Conservation (phyloP, 2,329 filamentous ascomycete genomes). For the Neopestalotiopsis rosae region DNA sequence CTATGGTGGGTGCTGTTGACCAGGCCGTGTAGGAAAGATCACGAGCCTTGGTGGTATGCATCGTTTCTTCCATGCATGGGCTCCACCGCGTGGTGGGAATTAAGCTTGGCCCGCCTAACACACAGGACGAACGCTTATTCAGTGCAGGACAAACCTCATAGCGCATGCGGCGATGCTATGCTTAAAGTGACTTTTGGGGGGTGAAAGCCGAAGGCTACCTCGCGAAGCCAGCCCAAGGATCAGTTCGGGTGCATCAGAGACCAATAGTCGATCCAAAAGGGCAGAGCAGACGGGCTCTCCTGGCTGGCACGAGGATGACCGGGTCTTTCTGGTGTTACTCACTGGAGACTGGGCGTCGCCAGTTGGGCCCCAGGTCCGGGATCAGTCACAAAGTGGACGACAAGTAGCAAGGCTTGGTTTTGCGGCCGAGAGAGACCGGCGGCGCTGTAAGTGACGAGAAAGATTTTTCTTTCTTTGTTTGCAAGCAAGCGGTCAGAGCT, state of each 20-base stretch:
- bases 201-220: constrained; percentile 8
- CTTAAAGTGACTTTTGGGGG: neutral
- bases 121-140: constrained; percentile 15
- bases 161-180: constrained; percentile 12
- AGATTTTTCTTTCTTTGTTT: neutral
- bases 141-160: neutral
- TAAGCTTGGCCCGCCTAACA: constrained; percentile 10
- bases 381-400: neutral
- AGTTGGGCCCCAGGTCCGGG: neutral
- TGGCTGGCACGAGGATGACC: constrained; percentile 6
- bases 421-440: neutral
- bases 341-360: neutral
- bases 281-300: neutral
- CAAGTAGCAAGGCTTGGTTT: neutral
- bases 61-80: neutral
- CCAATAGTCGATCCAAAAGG: constrained; percentile 7
- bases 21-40: constrained; percentile 4
- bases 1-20: constrained; percentile 5
- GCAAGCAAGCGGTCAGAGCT: constrained; percentile 7
- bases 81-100: constrained; percentile 11
- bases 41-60: constrained; percentile 14
- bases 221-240: neutral
- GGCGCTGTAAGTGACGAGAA: neutral
- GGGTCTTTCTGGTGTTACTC: neutral
- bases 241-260: constrained; percentile 9